Evolutionary conservation across 2,329 filamentous ascomycete species (phyloP).

Genomic region (Apiospora sp.): DNA sequence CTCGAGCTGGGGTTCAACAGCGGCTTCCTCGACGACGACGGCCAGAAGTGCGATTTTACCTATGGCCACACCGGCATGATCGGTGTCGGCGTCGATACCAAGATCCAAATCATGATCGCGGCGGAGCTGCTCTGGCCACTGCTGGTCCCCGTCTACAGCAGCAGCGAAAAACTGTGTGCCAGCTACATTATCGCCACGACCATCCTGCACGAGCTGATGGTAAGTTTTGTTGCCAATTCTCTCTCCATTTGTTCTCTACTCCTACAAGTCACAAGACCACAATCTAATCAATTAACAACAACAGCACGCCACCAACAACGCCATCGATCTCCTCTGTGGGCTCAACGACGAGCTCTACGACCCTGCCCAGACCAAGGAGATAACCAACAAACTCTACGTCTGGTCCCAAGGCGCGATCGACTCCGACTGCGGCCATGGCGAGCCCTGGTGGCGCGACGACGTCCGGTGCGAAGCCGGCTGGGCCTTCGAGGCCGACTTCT

Average conservation of each 20-base stretch:
- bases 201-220: conserved; percentile 39
- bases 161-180: conserved; percentile 37
- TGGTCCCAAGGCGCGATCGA: not conserved
- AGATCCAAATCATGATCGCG: conserved; percentile 26
- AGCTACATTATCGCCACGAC: conserved; percentile 35
- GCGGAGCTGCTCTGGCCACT: conserved; percentile 42
- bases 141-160: conserved; percentile 33
- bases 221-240: conserved; percentile 29
- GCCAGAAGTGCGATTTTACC: not conserved
- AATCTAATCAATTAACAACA: not conserved
- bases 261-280: not conserved
- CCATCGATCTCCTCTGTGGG: conserved; percentile 5
- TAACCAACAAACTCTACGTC: not conserved
- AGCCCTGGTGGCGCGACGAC: conserved; percentile 24
- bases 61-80: conserved; percentile 29
- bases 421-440: not conserved
- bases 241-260: not conserved
- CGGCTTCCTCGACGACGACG: not conserved
- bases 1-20: not conserved
- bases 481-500: conserved; percentile 26
- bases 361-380: not conserved
- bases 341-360: not conserved
- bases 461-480: conserved; percentile 21
- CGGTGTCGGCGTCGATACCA: not conserved
- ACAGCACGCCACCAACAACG: conserved; percentile 24